Evolutionary conservation across 176 grass and related monocot genomes (phyloP).

Genomic region (Oryza longistaminata): DNA sequence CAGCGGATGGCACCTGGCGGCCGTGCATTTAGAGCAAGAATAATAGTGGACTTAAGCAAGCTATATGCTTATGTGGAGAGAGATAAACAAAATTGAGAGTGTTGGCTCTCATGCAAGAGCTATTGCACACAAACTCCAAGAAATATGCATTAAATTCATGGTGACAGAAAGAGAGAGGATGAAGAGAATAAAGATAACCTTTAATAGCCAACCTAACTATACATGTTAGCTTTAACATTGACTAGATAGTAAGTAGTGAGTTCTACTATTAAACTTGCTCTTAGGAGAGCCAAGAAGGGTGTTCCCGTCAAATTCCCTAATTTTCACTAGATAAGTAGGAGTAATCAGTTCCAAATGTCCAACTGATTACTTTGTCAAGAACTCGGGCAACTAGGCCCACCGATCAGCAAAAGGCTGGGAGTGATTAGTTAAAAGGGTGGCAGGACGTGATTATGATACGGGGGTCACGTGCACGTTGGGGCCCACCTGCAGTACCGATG

Average conservation of each 20-base stretch:
- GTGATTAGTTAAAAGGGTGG: constrained; percentile 1
- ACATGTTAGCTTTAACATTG: no score
- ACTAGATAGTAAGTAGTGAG: no score
- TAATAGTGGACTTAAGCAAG: no score
- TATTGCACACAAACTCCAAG: no score
- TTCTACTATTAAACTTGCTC: no score
- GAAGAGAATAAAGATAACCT: no score
- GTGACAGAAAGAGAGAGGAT: no score
- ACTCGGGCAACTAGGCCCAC: neutral
- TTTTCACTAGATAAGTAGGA: neutral
- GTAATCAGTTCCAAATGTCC: neutral
- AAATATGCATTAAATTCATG: no score
- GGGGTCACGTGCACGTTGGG: constrained; percentile 10
- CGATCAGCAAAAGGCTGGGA: neutral
- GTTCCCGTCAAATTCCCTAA: neutral
- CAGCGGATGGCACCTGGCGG: neutral
- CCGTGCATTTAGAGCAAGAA: neutral
- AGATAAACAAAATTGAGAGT: no score
- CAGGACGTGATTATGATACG: neutral
- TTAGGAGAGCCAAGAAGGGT: neutral
- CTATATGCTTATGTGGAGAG: no score
- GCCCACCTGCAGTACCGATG: neutral
- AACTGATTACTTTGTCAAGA: neutral
- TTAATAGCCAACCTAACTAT: no score
- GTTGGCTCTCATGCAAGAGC: no score